These are phyloP conservation scores for Colletotrichum sp. DNA, from an alignment of 2,329 filamentous ascomycete genomes.

Conservation along the genomic window DNA sequence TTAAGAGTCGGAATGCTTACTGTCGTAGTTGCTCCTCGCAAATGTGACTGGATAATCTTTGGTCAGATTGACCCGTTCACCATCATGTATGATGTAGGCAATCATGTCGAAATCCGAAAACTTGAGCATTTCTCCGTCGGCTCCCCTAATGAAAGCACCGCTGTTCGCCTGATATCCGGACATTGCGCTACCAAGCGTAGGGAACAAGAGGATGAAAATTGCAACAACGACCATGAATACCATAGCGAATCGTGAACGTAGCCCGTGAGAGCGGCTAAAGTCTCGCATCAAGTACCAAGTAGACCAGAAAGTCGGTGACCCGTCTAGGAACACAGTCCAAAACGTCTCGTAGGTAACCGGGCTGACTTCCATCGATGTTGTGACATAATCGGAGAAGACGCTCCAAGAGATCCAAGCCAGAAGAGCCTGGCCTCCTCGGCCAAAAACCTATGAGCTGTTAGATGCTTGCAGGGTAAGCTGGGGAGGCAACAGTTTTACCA, in stretches of 20 bases:
- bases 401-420: constrained; percentile 31
- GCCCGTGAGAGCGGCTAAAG: constrained; percentile 20
- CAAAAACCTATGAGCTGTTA: constrained; percentile 25
- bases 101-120: constrained; percentile 20
- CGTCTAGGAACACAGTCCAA: constrained; percentile 26
- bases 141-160: constrained; percentile 25
- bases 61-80: constrained; percentile 22
- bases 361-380: constrained; percentile 26
- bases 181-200: constrained; percentile 32
- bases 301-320: constrained; percentile 23
- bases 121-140: constrained; percentile 20
- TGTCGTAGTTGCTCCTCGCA: background rate
- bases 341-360: constrained; percentile 32
- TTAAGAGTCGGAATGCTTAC: background rate
- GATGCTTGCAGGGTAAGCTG: background rate
- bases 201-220: constrained; percentile 30
- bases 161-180: constrained; percentile 30
- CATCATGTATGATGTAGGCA: constrained; percentile 29
- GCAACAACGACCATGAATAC: constrained; percentile 27
- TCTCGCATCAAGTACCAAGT: constrained; percentile 20
- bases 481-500: constrained; percentile 24
- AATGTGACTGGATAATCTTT: constrained; percentile 17
- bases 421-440: constrained; percentile 29
- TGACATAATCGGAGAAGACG: constrained; percentile 29
- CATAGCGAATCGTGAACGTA: constrained; percentile 26